A percentile compares a stretch with the other conserved stretches of the same genome.
Evolutionary conservation across 495 filamentous ascomycete species (phyloP).

Genomic region (Mycothermus thermophilus): DNA sequence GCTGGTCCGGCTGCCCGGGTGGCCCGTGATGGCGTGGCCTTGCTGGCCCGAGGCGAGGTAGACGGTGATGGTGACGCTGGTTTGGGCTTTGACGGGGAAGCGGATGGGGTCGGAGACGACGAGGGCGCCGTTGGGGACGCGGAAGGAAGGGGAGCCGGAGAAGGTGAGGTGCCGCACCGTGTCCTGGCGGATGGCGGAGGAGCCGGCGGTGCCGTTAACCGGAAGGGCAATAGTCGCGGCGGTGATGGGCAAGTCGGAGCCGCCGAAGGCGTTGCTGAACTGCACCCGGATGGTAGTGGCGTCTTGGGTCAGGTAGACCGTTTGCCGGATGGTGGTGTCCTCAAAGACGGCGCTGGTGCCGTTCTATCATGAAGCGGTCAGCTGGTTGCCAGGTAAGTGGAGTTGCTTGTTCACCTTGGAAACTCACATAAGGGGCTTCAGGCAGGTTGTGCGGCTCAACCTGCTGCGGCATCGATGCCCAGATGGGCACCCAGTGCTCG

Average conservation of each 20-base stretch:
- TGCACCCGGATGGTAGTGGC: conserved; percentile 37
- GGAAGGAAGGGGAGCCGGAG: conserved; percentile 24
- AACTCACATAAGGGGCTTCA: conserved; percentile 38
- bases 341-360: conserved; percentile 14
- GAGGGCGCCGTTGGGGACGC: conserved; percentile 41
- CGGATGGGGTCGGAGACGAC: conserved; percentile 46
- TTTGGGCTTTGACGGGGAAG: conserved; percentile 28
- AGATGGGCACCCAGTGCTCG: conserved; percentile 42
- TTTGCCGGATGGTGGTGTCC: conserved; percentile 49
- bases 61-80: conserved; percentile 38
- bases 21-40: conserved; percentile 38
- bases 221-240: conserved; percentile 41
- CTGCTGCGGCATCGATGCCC: conserved; percentile 46
- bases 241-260: conserved; percentile 40
- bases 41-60: conserved; percentile 42
- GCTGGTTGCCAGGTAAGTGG: not conserved
- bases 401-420: not conserved
- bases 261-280: conserved; percentile 49
- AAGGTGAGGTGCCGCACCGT: conserved; percentile 39
- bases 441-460: conserved; percentile 43
- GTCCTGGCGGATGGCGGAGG: conserved; percentile 25
- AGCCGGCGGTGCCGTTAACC: conserved; percentile 28
- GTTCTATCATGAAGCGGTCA: conserved; percentile 11
- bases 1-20: conserved; percentile 47
- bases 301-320: conserved; percentile 38